Evolutionary conservation across 1,139 yeast genomes (phyloP), one percentile per base, ranked within the genome.

Genomic region (Yarrowia galli): DNA sequence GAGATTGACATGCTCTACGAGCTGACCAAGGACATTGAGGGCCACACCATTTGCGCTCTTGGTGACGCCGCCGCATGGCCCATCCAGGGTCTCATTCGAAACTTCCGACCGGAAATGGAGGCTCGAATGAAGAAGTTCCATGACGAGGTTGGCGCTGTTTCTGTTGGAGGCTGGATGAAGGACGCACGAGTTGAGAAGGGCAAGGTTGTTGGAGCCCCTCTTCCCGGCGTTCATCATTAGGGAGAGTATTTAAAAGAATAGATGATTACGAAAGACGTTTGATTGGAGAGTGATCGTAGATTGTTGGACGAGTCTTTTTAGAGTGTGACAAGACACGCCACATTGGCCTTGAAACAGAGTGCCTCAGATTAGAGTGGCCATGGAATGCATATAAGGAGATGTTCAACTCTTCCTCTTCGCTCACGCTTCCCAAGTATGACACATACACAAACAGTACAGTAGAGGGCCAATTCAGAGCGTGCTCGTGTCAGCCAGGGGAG

Each of bases 11-110:
- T 86, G 89, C 86, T 91, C 69, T 84, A 84, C 75, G 97, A 91
- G 80, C 85, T 91, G 73, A 87, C 93, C 71, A 89, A 90, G 81
- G 91, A 89, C 77, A 86, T 91, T 73, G 96, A 91, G 80, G 96
- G 96, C 67, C 97, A 91, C 80, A 90, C 96, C 68, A 91, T 91
- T 75, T 91, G 97, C 81, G 97, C 96, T 36, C 83, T 91, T 74
- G 97, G 97, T 71, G 97, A 91, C 78, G 97, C 97, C 51, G 92
- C 96, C 70, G 93, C 96, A 60, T 91, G 97, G 97, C 97, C 97
- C 65, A 84, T 91, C 70, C 97, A 91, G 81, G 97, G 97, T 69
- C 84, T 91, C 73, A 89, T 91, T 73, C 87, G 88, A 77, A 87
- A 90, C 73, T 91, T 91, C 84, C 85, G 91, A 78, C 96, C 96